Percentiles rank a stretch among this genome's conserved stretches.
Evolutionary conservation across 2,329 filamentous ascomycete genomes (phyloP).

Genomic region (Hawksworthiomyces lignivorus): DNA sequence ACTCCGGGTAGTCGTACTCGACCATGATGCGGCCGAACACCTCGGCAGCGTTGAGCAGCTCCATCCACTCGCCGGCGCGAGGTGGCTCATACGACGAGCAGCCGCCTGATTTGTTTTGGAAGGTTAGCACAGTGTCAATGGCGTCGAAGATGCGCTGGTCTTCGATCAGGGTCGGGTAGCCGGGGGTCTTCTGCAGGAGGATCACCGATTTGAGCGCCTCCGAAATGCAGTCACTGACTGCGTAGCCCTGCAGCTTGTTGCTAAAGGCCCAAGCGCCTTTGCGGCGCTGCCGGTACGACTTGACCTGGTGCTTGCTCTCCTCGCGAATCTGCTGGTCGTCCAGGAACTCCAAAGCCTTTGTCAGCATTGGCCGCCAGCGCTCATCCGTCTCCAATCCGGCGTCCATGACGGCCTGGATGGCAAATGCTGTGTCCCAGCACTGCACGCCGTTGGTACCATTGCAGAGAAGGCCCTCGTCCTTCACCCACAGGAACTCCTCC

Average conservation of each 20-base stretch:
- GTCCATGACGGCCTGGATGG: slow-evolving; percentile 74
- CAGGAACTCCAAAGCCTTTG: slow-evolving; percentile 74
- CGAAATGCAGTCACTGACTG: slow-evolving; percentile 88
- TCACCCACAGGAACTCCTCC: slow-evolving; percentile 86
- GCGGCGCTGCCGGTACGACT: slow-evolving; percentile 80
- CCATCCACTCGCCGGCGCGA: slow-evolving; percentile 68
- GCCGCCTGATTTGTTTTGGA: slow-evolving; percentile 81
- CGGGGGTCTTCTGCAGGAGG: slow-evolving; percentile 66
- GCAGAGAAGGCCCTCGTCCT: slow-evolving; percentile 82
- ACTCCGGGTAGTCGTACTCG: slow-evolving; percentile 96
- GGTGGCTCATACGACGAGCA: slow-evolving; percentile 86
- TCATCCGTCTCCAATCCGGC: slow-evolving; percentile 70
- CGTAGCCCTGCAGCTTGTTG: slow-evolving; percentile 86
- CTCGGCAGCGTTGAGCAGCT: slow-evolving; percentile 88
- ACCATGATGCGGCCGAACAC: slow-evolving; percentile 98
- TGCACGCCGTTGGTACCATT: slow-evolving; percentile 99
- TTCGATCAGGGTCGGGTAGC: slow-evolving; percentile 66
- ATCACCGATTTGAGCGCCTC: slow-evolving; percentile 85
- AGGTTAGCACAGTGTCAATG: slow-evolving; percentile 81
- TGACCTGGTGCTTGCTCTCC: slow-evolving; percentile 66
- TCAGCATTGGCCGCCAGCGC: slow-evolving; percentile 75
- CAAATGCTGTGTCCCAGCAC: slow-evolving; percentile 90
- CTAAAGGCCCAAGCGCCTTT: slow-evolving; percentile 97
- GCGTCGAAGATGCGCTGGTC: slow-evolving; percentile 77
- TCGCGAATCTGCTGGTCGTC: slow-evolving; percentile 88